Evolutionary conservation across 768 basidiomycete species (phyloP).

Genomic region (Xerocomus spinulosus): DNA sequence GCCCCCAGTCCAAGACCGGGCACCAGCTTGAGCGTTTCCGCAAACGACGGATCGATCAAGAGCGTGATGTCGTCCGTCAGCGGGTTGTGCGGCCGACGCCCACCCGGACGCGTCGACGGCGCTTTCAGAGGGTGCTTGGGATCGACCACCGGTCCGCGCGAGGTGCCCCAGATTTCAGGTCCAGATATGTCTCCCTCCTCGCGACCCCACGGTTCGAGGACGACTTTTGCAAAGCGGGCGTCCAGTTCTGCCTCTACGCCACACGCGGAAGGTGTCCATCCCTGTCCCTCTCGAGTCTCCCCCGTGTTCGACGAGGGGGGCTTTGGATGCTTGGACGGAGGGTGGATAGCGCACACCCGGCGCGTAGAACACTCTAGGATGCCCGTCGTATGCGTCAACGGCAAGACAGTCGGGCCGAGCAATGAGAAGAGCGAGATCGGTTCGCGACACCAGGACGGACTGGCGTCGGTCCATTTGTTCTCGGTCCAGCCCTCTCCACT

Average conservation of each 20-base stretch:
- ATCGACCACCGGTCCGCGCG: conserved; percentile 34
- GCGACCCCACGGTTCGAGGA: conserved; percentile 52
- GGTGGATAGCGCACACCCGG: conserved; percentile 44
- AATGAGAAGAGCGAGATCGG: conserved; percentile 33
- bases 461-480: conserved; percentile 15
- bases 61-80: conserved; percentile 56
- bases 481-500: no score
- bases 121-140: conserved; percentile 15
- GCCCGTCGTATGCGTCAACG: conserved; percentile 59
- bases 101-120: conserved; percentile 2
- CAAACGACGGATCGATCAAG: conserved; percentile 44
- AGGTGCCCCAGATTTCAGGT: conserved; percentile 34
- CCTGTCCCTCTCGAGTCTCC: background rate
- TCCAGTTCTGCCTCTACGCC: conserved; percentile 47
- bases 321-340: conserved; percentile 31
- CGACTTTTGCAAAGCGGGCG: conserved; percentile 43
- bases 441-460: conserved; percentile 25
- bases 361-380: conserved; percentile 65
- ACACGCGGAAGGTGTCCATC: conserved; percentile 19
- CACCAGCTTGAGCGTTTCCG: conserved; percentile 35
- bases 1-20: conserved; percentile 60
- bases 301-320: conserved; percentile 5
- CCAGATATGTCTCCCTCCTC: conserved; percentile 36
- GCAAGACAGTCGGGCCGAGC: conserved; percentile 54
- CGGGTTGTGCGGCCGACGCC: conserved; percentile 42